phyloP scores from a whole-genome alignment of 1,284 basidiomycete genomes.

The Gomphus bonarii region DNA sequence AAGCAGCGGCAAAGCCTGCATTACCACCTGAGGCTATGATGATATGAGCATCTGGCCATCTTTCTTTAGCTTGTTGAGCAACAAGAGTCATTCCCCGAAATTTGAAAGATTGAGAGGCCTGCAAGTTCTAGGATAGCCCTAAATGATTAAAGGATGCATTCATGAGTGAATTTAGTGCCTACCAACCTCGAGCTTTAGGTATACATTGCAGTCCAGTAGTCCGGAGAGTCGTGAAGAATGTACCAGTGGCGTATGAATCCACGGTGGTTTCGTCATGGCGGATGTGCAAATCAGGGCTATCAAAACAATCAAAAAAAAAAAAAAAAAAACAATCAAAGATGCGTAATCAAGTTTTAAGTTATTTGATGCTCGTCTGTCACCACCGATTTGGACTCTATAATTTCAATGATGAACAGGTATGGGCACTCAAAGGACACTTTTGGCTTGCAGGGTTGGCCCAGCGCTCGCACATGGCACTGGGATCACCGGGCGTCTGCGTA shows the following conservation, averaged over 20 bases:
- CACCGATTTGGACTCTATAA: no score
- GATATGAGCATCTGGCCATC: slow-evolving; percentile 43
- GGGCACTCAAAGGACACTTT: no score
- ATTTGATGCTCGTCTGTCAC: no score
- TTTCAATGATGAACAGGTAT: no score
- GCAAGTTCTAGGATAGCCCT: slow-evolving; percentile 41
- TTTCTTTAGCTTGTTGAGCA: slow-evolving; percentile 37
- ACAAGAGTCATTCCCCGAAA: slow-evolving; percentile 59
- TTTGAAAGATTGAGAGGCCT: slow-evolving; percentile 68
- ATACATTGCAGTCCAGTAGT: slow-evolving; percentile 39
- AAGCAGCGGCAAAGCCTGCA: slow-evolving; percentile 59
- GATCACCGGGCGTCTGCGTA: no score
- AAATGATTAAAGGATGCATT: not conserved
- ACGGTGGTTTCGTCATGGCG: slow-evolving; percentile 23
- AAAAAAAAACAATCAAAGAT: no score
- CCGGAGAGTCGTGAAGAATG: slow-evolving; percentile 46
- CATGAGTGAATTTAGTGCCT: not conserved
- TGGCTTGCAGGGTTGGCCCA: no score
- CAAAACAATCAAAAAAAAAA: no score
- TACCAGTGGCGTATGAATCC: slow-evolving; percentile 53
- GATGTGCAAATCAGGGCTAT: no score
- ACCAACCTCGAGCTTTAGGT: slow-evolving; percentile 59
- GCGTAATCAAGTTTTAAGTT: no score
- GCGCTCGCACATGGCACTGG: no score
- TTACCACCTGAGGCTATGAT: slow-evolving; percentile 67